Evolutionary conservation across 352 stramenopile species (phyloP).

Genomic region (Phytophthora agathidicida): DNA sequence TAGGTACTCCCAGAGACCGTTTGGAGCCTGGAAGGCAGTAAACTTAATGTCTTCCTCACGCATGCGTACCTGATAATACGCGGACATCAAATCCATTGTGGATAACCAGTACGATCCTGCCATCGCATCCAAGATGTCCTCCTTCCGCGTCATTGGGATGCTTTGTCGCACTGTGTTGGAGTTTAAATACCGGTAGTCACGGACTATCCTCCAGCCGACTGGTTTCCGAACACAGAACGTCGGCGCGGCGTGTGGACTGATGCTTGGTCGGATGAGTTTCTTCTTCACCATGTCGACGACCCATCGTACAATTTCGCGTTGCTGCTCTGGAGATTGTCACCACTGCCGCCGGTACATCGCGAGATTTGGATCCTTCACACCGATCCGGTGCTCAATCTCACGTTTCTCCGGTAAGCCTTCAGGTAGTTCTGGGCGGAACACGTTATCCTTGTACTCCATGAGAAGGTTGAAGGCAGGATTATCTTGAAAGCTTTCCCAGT

Average conservation of each 20-base stretch:
- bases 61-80: slow-evolving; percentile 5
- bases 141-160: not conserved
- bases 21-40: slow-evolving; percentile 1
- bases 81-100: slow-evolving; percentile 4
- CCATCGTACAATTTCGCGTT: too few species aligned
- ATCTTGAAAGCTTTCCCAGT: too few species aligned
- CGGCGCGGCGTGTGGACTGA: not conserved
- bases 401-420: too few species aligned
- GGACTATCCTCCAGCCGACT: not conserved
- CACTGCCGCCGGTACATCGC: too few species aligned
- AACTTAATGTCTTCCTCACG: slow-evolving; percentile 3
- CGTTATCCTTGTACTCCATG: too few species aligned
- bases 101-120: not conserved
- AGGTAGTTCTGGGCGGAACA: too few species aligned
- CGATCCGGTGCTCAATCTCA: too few species aligned
- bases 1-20: slow-evolving; percentile 9
- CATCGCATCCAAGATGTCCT: slow-evolving; percentile 1
- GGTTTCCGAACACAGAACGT: slow-evolving; percentile 3
- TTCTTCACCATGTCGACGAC: too few species aligned
- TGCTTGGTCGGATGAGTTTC: not conserved
- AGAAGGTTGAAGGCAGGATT: too few species aligned
- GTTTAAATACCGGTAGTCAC: slow-evolving; percentile 7
- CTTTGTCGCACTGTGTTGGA: not conserved
- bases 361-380: too few species aligned
- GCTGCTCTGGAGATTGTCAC: too few species aligned